These are phyloP conservation scores for Fraxinus greggii DNA, from an alignment of 305 asterid species.

Conservation along the genomic window DNA sequence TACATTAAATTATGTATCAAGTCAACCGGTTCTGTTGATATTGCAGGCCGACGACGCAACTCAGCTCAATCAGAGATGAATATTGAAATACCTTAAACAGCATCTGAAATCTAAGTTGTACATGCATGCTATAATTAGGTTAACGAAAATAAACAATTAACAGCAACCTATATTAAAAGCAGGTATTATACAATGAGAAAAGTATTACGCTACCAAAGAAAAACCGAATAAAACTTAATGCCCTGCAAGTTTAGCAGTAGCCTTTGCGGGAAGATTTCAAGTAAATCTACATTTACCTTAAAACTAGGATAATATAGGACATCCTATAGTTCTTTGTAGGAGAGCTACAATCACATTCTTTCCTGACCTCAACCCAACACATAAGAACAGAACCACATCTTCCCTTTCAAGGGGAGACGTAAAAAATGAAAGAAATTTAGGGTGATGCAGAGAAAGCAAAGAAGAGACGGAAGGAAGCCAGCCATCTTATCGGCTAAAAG, in stretches of 20 bases:
- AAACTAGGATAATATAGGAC: conserved; percentile 43
- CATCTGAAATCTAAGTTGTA: conserved; percentile 31
- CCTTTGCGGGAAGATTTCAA: conserved; percentile 42
- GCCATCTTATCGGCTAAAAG: conserved; percentile 5
- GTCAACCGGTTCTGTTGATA: background rate
- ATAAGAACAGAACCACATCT: conserved; percentile 44
- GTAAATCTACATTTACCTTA: conserved; percentile 55
- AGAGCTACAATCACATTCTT: conserved; percentile 49
- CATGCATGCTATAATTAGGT: conserved; percentile 31
- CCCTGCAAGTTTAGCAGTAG: conserved; percentile 55
- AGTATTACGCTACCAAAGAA: conserved; percentile 24
- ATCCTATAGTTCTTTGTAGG: conserved; percentile 45
- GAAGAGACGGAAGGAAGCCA: conserved; percentile 24
- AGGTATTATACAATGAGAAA: conserved; percentile 54
- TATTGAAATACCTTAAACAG: background rate
- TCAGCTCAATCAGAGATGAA: background rate
- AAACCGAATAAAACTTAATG: conserved; percentile 39
- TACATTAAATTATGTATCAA: background rate
- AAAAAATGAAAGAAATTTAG: conserved; percentile 33
- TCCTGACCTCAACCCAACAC: conserved; percentile 50
- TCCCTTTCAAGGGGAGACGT: conserved; percentile 36
- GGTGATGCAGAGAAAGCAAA: conserved; percentile 41
- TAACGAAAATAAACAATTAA: conserved; percentile 37
- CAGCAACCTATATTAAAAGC: conserved; percentile 37
- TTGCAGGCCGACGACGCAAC: background rate